Evolutionary conservation across 2,329 filamentous ascomycete species (phyloP).

Genomic region (Penicillium hordei): DNA sequence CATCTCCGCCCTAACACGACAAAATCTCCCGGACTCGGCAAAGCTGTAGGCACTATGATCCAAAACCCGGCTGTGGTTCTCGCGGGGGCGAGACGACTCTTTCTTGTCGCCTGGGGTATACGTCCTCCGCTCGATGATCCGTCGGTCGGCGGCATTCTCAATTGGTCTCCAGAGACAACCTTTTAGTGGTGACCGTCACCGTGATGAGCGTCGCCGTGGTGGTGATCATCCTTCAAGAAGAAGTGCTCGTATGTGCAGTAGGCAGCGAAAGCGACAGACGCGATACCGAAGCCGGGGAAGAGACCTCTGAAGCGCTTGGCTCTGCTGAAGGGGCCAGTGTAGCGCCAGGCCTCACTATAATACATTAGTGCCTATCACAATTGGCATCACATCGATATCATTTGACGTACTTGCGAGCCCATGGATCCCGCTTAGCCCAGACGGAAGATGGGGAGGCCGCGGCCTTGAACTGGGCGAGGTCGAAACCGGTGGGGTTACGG

Average conservation of each 20-base stretch:
- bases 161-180: slow-evolving; percentile 8
- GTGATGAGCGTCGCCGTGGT: slow-evolving; percentile 48
- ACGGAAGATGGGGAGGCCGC: slow-evolving; percentile 61
- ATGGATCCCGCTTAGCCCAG: slow-evolving; percentile 57
- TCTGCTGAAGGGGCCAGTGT: slow-evolving; percentile 81
- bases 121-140: slow-evolving; percentile 21
- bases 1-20: slow-evolving; percentile 16
- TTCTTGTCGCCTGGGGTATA: slow-evolving; percentile 25
- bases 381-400: not conserved
- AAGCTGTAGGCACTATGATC: slow-evolving; percentile 10
- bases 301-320: slow-evolving; percentile 83
- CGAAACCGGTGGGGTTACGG: slow-evolving; percentile 83
- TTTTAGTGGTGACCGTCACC: slow-evolving; percentile 59
- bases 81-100: slow-evolving; percentile 15
- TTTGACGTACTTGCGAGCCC: slow-evolving; percentile 58
- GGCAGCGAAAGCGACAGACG: slow-evolving; percentile 81
- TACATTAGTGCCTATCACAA: slow-evolving; percentile 20
- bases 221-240: slow-evolving; percentile 72
- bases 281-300: slow-evolving; percentile 90
- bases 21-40: slow-evolving; percentile 11
- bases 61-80: slow-evolving; percentile 12
- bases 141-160: slow-evolving; percentile 16
- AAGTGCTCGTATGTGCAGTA: slow-evolving; percentile 91
- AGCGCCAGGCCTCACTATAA: slow-evolving; percentile 88
- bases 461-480: slow-evolving; percentile 74